These are phyloP conservation scores for Talaromyces sp. DNA, from an alignment of 2,329 filamentous ascomycete species.

Conservation along the genomic window DNA sequence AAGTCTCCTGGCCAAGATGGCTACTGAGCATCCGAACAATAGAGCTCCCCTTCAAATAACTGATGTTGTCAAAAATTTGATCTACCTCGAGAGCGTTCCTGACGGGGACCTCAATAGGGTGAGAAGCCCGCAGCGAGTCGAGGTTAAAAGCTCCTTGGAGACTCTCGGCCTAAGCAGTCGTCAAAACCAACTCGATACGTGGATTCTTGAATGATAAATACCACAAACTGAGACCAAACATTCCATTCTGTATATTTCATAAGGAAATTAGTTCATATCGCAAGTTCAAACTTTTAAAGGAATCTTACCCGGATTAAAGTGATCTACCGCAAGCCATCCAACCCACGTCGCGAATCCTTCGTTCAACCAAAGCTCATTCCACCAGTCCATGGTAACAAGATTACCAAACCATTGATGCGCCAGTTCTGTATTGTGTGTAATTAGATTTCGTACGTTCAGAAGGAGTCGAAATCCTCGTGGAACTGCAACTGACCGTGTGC, in stretches of 20 bases:
- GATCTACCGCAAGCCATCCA: constrained; percentile 85
- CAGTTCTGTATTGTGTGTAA: constrained; percentile 53
- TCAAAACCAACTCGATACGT: constrained; percentile 31
- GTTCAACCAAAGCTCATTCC: constrained; percentile 89
- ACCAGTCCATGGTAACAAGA: constrained; percentile 95
- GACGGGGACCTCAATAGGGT: constrained; percentile 94
- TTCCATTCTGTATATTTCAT: constrained; percentile 65
- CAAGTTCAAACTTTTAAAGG: constrained; percentile 9
- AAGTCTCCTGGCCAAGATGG: constrained; percentile 80
- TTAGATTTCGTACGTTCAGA: background rate
- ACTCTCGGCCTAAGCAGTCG: constrained; percentile 63
- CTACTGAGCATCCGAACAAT: constrained; percentile 93
- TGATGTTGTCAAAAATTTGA: constrained; percentile 96
- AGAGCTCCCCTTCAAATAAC: constrained; percentile 93
- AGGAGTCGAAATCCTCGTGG: background rate
- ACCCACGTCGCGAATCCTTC: constrained; percentile 99
- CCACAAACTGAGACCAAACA: constrained; percentile 93
- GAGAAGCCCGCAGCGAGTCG: constrained; percentile 83
- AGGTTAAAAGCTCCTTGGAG: constrained; percentile 88
- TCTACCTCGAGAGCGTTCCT: constrained; percentile 91
- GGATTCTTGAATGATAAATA: constrained; percentile 55
- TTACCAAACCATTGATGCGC: constrained; percentile 97
- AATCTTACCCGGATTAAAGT: constrained; percentile 68
- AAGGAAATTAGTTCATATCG: constrained; percentile 10
- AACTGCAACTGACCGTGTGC: constrained; percentile 57